phyloP scores from a whole-genome alignment of 164 flowering plant species.

The Tinospora cordifolia region DNA sequence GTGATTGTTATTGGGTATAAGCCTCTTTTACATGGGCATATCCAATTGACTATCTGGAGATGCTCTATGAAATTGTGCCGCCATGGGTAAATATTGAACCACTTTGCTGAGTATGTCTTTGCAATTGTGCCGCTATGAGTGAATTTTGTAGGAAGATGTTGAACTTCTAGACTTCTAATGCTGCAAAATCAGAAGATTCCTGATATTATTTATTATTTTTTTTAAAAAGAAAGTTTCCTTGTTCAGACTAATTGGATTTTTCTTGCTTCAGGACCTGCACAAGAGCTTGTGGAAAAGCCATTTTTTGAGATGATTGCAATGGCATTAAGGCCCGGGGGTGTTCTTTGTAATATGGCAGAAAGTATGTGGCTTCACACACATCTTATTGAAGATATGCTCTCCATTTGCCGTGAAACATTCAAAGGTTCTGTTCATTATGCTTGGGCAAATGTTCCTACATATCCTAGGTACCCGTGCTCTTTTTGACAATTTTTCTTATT shows the following conservation, averaged over 20 bases:
- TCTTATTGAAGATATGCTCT: slow-evolving; percentile 79
- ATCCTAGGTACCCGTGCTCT: slow-evolving; percentile 61
- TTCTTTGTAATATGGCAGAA: slow-evolving; percentile 92
- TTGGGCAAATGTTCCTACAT: slow-evolving; percentile 97
- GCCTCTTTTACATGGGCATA: no score
- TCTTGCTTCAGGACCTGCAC: slow-evolving; percentile 73
- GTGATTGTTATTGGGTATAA: no score
- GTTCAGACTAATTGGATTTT: not conserved
- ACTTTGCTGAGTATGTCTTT: not conserved
- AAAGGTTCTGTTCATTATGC: slow-evolving; percentile 94
- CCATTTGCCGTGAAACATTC: slow-evolving; percentile 69
- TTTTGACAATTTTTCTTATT: not conserved
- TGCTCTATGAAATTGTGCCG: not conserved
- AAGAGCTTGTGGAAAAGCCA: slow-evolving; percentile 91
- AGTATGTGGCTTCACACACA: slow-evolving; percentile 99
- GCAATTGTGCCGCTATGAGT: not conserved
- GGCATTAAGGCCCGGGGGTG: slow-evolving; percentile 94
- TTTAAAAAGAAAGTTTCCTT: not conserved
- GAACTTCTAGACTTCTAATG: not conserved
- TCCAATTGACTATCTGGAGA: not conserved
- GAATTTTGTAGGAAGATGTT: not conserved
- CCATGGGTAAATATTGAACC: not conserved
- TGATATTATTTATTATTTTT: not conserved
- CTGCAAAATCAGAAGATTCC: not conserved
- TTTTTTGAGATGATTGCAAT: slow-evolving; percentile 75